Conservation (phyloP, 2,329 filamentous ascomycete species). For the Seiridium cupressi region DNA sequence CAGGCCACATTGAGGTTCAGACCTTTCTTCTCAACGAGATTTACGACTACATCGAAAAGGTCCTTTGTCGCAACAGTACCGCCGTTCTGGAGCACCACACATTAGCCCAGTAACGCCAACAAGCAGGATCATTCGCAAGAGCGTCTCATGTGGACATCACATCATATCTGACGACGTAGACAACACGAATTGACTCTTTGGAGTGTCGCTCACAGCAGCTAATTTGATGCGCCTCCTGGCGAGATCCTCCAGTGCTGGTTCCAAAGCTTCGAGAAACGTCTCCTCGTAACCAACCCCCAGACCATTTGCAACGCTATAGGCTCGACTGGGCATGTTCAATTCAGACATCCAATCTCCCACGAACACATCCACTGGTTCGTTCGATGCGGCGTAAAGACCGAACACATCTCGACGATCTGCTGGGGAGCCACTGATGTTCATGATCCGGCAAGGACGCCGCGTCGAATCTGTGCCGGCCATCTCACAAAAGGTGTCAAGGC, state of each 20-base stretch:
- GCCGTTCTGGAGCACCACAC: slow-evolving; percentile 15
- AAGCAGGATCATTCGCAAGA: too few species aligned
- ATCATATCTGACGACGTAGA: too few species aligned
- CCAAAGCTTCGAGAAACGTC: slow-evolving; percentile 6
- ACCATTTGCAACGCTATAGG: not conserved
- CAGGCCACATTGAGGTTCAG: slow-evolving; percentile 23
- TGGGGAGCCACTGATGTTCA: slow-evolving; percentile 5
- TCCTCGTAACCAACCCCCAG: slow-evolving; percentile 5
- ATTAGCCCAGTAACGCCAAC: not conserved
- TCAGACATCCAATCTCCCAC: slow-evolving; percentile 11
- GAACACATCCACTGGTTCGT: slow-evolving; percentile 10
- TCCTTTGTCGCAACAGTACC: slow-evolving; percentile 22
- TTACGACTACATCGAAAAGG: slow-evolving; percentile 2
- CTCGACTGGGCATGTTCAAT: slow-evolving; percentile 8
- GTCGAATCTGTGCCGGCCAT: not conserved
- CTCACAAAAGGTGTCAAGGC: not conserved
- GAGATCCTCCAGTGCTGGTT: slow-evolving; percentile 8
- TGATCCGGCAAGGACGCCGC: not conserved
- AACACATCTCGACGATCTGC: not conserved
- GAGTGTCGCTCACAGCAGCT: slow-evolving; percentile 12
- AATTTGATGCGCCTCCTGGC: slow-evolving; percentile 18
- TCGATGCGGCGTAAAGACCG: slow-evolving; percentile 4
- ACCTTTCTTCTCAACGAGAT: slow-evolving; percentile 13
- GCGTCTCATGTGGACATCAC: too few species aligned
- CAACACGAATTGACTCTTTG: too few species aligned